A percentile compares a stretch with the other conserved stretches of the same genome.
Evolutionary conservation across 768 basidiomycete species (phyloP).

Genomic region (Lactifluus subvellereus): DNA sequence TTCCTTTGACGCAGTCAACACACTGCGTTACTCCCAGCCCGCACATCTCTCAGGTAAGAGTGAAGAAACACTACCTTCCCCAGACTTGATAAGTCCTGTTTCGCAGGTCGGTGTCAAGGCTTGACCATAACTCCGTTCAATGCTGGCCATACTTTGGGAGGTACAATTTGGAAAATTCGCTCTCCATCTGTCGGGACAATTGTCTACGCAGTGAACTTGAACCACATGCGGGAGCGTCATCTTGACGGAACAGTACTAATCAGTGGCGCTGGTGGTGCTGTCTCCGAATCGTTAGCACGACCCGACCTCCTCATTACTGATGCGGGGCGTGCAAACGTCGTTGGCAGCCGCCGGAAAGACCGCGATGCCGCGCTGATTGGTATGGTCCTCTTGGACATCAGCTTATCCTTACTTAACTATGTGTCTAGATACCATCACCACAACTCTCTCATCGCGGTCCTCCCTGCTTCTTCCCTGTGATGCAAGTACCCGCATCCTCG

Average conservation of each 20-base stretch:
- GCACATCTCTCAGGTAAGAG: conserved; percentile 81
- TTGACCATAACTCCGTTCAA: conserved; percentile 93
- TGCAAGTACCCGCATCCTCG: conserved; percentile 89
- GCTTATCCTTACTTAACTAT: conserved; percentile 7
- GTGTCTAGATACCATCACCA: conserved; percentile 73
- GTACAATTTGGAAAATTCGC: conserved; percentile 98
- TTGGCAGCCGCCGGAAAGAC: conserved; percentile 83
- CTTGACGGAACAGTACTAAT: conserved; percentile 90
- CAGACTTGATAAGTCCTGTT: neutral
- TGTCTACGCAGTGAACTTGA: conserved; percentile 90
- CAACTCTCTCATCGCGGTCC: conserved; percentile 72
- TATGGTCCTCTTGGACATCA: conserved; percentile 27
- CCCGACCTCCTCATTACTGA: conserved; percentile 95
- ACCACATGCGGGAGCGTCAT: conserved; percentile 94
- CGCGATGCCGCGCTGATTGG: conserved; percentile 86
- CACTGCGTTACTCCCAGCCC: conserved; percentile 91
- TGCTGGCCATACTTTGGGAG: conserved; percentile 92
- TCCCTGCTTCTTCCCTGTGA: conserved; percentile 91
- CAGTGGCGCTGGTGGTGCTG: conserved; percentile 62
- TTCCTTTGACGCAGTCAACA: conserved; percentile 87
- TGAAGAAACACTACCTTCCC: too few relatives aligned
- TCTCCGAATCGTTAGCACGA: conserved; percentile 80
- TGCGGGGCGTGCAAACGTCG: conserved; percentile 76
- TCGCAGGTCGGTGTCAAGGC: conserved; percentile 76
- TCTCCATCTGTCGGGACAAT: conserved; percentile 95